phyloP scores from a whole-genome alignment of 1,139 yeast genomes.

The Hyphopichia buzzinii region DNA sequence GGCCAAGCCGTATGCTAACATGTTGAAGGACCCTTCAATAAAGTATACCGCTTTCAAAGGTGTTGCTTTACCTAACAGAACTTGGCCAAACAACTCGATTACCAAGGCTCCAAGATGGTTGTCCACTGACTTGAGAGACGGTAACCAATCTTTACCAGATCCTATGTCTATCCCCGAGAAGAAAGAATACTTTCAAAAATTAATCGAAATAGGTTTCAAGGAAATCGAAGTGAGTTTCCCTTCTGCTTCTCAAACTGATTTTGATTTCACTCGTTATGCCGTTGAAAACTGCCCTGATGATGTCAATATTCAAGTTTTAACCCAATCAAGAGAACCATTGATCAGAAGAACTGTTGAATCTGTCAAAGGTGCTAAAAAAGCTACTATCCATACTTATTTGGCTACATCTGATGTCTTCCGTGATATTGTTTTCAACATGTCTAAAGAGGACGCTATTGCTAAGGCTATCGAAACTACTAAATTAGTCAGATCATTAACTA shows the following conservation, averaged over 20 bases:
- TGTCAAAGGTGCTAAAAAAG: constrained; percentile 46
- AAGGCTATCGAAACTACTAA: constrained; percentile 43
- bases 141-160: constrained; percentile 50
- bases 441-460: constrained; percentile 39
- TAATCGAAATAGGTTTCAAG: constrained; percentile 46
- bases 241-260: constrained; percentile 49
- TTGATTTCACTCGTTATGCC: constrained; percentile 48
- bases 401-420: constrained; percentile 49
- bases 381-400: constrained; percentile 46
- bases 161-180: constrained; percentile 49
- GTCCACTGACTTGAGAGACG: constrained; percentile 50
- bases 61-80: constrained; percentile 37
- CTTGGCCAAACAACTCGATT: constrained; percentile 42
- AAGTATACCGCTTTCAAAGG: constrained; percentile 41
- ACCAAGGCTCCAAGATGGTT: constrained; percentile 49
- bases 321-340: constrained; percentile 46
- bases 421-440: constrained; percentile 45
- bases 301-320: constrained; percentile 46
- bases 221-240: constrained; percentile 52
- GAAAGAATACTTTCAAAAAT: constrained; percentile 44
- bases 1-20: constrained; percentile 20
- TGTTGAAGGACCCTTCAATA: constrained; percentile 42
- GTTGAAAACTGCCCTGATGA: constrained; percentile 48
- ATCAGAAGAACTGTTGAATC: constrained; percentile 46
- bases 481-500: constrained; percentile 41